phyloP scores from a whole-genome alignment of 129 eudicot species.

The Artemisia annua region DNA sequence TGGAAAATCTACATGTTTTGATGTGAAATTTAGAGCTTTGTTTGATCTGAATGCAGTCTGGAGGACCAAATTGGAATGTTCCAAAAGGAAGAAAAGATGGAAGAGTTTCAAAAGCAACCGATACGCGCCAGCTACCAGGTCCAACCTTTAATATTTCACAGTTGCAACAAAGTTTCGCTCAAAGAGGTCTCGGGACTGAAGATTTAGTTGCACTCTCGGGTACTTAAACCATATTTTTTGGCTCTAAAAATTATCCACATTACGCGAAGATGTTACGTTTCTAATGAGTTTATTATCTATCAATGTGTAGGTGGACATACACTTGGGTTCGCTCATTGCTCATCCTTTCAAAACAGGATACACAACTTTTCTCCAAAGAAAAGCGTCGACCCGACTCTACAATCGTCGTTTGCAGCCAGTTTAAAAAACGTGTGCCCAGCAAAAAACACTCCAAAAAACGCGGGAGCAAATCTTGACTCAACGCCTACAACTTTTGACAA shows the following conservation, averaged over 20 bases:
- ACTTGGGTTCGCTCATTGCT: slow-evolving; percentile 70
- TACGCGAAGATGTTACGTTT: not conserved
- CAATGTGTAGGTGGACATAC: slow-evolving; percentile 60
- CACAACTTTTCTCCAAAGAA: slow-evolving; percentile 41
- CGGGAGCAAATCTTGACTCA: slow-evolving; percentile 37
- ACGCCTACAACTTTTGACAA: slow-evolving; percentile 19
- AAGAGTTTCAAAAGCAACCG: slow-evolving; percentile 37
- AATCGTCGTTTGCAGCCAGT: slow-evolving; percentile 24
- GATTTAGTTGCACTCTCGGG: slow-evolving; percentile 54
- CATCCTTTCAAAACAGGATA: slow-evolving; percentile 70
- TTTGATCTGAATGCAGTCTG: slow-evolving; percentile 27
- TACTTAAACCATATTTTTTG: slow-evolving; percentile 11
- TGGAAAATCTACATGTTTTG: not conserved
- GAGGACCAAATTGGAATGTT: slow-evolving; percentile 48
- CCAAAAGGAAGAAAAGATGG: slow-evolving; percentile 54
- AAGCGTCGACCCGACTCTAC: slow-evolving; percentile 35
- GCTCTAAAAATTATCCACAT: not conserved
- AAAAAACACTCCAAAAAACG: slow-evolving; percentile 22
- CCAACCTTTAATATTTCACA: slow-evolving; percentile 42
- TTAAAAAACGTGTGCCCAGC: slow-evolving; percentile 21
- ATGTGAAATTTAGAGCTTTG: not conserved
- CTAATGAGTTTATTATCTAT: not conserved
- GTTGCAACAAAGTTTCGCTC: slow-evolving; percentile 45
- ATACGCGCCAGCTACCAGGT: slow-evolving; percentile 36
- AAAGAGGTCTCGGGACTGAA: slow-evolving; percentile 40